phyloP scores from a whole-genome alignment of 2,329 filamentous ascomycete genomes.

The Sporothrix sp. region DNA sequence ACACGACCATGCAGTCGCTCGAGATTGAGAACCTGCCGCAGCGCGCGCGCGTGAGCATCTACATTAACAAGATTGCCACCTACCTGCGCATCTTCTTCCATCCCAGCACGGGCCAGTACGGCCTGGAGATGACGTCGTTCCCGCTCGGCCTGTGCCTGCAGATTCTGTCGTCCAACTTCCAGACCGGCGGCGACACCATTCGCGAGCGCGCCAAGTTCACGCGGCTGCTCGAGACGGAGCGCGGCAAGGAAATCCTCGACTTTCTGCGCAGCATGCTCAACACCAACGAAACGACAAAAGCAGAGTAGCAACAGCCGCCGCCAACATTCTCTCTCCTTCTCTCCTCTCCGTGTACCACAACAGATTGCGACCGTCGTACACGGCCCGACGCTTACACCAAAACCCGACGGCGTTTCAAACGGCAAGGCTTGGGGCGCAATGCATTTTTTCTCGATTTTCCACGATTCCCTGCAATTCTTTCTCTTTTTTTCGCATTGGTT shows the following conservation, averaged over 20 bases:
- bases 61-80: slow-evolving; percentile 14
- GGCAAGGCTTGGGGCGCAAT: too few species aligned
- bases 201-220: slow-evolving; percentile 13
- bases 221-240: slow-evolving; percentile 14
- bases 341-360: neutral
- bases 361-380: too few species aligned
- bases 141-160: slow-evolving; percentile 17
- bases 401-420: too few species aligned
- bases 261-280: slow-evolving; percentile 17
- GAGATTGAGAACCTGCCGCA: slow-evolving; percentile 10
- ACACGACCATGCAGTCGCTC: slow-evolving; percentile 15
- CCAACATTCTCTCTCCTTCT: neutral
- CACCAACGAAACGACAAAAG: slow-evolving; percentile 4
- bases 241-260: slow-evolving; percentile 14
- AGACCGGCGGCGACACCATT: neutral
- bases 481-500: too few species aligned
- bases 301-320: neutral
- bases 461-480: too few species aligned
- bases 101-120: slow-evolving; percentile 17
- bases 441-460: too few species aligned
- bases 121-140: slow-evolving; percentile 17
- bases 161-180: slow-evolving; percentile 4
- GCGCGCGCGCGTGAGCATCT: slow-evolving; percentile 7
- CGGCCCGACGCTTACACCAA: too few species aligned
- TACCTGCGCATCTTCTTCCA: slow-evolving; percentile 18